Conservation (phyloP, 108 stramenopile species). For the Mayamaea pseudoterrestris region DNA sequence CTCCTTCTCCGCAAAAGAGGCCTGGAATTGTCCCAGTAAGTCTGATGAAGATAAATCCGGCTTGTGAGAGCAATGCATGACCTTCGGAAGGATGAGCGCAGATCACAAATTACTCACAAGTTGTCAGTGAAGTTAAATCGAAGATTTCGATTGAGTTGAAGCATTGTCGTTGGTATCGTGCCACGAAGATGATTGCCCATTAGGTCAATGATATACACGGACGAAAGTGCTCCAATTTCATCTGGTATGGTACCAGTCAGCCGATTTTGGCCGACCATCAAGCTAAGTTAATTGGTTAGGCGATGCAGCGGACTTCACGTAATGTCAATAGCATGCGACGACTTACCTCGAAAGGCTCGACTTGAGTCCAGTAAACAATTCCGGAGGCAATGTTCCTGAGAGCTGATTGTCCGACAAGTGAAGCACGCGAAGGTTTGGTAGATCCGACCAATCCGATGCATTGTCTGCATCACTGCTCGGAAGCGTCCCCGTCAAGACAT, state of each 20-base stretch:
- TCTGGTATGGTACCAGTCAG: constrained; percentile 41
- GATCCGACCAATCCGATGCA: background rate
- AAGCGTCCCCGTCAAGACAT: constrained; percentile 17
- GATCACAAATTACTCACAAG: constrained; percentile 14
- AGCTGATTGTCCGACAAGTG: constrained; percentile 43
- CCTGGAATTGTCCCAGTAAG: constrained; percentile 36
- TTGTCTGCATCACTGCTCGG: constrained; percentile 1
- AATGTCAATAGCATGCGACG: background rate
- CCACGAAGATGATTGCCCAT: constrained; percentile 17
- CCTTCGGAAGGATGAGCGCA: constrained; percentile 5
- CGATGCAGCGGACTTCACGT: constrained; percentile 5
- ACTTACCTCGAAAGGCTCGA: background rate
- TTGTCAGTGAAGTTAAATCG: constrained; percentile 32
- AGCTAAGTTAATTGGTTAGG: too few species aligned
- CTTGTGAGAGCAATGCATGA: background rate
- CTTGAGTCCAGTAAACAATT: background rate
- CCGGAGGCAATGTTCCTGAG: constrained; percentile 36
- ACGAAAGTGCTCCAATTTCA: constrained; percentile 13
- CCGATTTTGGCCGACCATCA: constrained; percentile 3
- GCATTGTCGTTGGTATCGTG: constrained; percentile 18
- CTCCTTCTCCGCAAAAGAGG: constrained; percentile 24
- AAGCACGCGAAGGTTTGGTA: background rate
- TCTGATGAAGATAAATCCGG: constrained; percentile 4
- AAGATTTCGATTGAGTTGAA: constrained; percentile 13
- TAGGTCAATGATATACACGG: background rate